phyloP scores from a whole-genome alignment of 208 protist species.

The Trypanosoma congolense region DNA sequence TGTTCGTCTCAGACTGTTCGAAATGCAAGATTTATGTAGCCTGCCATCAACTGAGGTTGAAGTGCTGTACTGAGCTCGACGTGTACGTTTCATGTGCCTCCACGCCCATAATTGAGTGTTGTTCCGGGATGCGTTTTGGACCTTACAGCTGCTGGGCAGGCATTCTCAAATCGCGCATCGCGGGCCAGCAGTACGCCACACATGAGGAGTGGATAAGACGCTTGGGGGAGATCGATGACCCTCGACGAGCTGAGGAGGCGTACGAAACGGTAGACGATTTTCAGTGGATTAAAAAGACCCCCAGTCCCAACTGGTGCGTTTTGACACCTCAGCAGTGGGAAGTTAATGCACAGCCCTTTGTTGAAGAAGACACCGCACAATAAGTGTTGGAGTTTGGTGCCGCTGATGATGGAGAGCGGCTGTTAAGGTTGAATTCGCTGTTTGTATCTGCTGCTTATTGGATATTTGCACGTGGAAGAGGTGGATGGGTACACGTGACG shows the following conservation, averaged over 20 bases:
- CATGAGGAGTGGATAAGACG: constrained; percentile 52
- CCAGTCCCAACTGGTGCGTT: constrained; percentile 77
- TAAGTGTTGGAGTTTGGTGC: too few species aligned
- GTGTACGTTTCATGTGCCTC: constrained; percentile 82
- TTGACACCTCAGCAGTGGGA: constrained; percentile 33
- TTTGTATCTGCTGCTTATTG: too few species aligned
- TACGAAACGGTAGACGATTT: constrained; percentile 82
- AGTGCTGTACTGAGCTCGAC: constrained; percentile 54
- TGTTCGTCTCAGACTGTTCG: constrained; percentile 66
- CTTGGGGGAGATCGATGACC: constrained; percentile 53
- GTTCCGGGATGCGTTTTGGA: constrained; percentile 62
- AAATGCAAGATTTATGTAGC: constrained; percentile 70
- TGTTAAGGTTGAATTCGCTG: too few species aligned
- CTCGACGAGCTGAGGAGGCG: constrained; percentile 19
- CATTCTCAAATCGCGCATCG: constrained; percentile 35
- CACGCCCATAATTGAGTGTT: constrained; percentile 80
- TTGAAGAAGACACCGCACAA: neutral
- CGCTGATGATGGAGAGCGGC: too few species aligned
- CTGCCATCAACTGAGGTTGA: constrained; percentile 83
- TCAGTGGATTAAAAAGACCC: constrained; percentile 77
- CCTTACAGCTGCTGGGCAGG: constrained; percentile 75
- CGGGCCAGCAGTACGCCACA: constrained; percentile 25
- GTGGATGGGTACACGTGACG: too few species aligned
- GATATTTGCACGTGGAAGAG: too few species aligned
- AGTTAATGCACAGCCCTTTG: constrained; percentile 12